A percentile compares a stretch with the other conserved stretches of the same genome.
These are phyloP conservation scores for Hyaloscypha hepaticicola DNA, from an alignment of 495 filamentous ascomycete species.

Conservation along the genomic window DNA sequence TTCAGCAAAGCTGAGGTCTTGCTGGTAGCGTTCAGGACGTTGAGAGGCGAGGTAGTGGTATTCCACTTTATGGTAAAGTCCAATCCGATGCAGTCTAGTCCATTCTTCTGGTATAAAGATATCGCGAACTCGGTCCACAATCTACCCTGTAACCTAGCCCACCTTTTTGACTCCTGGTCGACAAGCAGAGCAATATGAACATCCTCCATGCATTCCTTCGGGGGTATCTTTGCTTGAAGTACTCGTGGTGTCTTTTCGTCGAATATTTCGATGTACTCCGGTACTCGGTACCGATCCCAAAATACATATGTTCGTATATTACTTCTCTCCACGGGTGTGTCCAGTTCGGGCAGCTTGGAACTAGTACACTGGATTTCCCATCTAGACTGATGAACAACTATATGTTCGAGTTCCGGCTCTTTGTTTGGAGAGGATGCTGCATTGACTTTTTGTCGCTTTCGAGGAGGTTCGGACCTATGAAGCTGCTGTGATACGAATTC, in stretches of 20 bases:
- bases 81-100: constrained; percentile 21
- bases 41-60: constrained; percentile 22
- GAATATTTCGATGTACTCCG: constrained; percentile 20
- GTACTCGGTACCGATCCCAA: not conserved
- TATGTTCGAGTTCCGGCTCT: constrained; percentile 17
- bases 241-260: constrained; percentile 7
- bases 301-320: constrained; percentile 12
- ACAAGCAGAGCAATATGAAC: constrained; percentile 20
- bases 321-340: constrained; percentile 8
- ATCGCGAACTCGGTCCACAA: constrained; percentile 26
- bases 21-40: not conserved
- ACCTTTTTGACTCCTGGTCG: constrained; percentile 18
- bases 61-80: constrained; percentile 32
- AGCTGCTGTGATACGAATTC: constrained; percentile 8
- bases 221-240: constrained; percentile 4
- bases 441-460: constrained; percentile 24
- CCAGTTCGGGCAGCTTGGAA: constrained; percentile 12
- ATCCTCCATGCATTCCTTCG: constrained; percentile 10
- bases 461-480: constrained; percentile 20
- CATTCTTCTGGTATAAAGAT: constrained; percentile 13
- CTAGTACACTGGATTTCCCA: constrained; percentile 20
- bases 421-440: not conserved
- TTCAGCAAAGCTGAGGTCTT: constrained; percentile 10
- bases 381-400: constrained; percentile 22
- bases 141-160: constrained; percentile 23